These are phyloP conservation scores for Juglanconis sp. DNA, from an alignment of 2,329 filamentous ascomycete genomes.

Conservation along the genomic window DNA sequence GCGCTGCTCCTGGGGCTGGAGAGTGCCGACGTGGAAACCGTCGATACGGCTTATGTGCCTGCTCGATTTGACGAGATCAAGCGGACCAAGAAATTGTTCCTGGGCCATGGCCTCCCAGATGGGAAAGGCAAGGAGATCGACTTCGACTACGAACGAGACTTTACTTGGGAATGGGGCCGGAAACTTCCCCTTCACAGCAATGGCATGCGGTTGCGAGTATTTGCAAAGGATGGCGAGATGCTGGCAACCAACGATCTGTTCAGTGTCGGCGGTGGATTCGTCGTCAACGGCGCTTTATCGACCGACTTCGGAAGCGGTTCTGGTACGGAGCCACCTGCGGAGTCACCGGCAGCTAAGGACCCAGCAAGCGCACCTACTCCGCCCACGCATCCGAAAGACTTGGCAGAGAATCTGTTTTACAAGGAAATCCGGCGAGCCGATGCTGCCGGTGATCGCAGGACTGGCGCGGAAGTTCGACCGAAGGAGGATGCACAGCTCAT, in stretches of 20 bases:
- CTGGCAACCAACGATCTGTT: slow-evolving; percentile 49
- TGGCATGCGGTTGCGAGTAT: slow-evolving; percentile 50
- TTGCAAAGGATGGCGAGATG: slow-evolving; percentile 42
- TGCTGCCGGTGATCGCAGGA: slow-evolving; percentile 42
- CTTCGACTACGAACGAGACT: slow-evolving; percentile 48
- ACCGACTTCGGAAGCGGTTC: slow-evolving; percentile 27
- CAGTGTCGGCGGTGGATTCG: slow-evolving; percentile 50
- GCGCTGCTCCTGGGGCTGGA: slow-evolving; percentile 48
- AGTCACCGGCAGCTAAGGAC: slow-evolving; percentile 18
- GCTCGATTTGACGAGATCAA: slow-evolving; percentile 45
- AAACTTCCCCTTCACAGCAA: slow-evolving; percentile 52
- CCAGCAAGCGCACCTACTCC: not conserved
- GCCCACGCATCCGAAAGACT: slow-evolving; percentile 40
- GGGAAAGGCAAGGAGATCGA: slow-evolving; percentile 42
- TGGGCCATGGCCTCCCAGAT: slow-evolving; percentile 38
- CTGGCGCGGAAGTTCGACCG: slow-evolving; percentile 40
- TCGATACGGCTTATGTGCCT: slow-evolving; percentile 47
- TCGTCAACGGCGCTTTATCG: slow-evolving; percentile 48
- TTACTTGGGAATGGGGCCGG: slow-evolving; percentile 49
- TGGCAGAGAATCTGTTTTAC: slow-evolving; percentile 51
- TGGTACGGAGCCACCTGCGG: not conserved
- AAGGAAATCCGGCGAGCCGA: slow-evolving; percentile 47
- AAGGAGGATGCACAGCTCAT: slow-evolving; percentile 24
- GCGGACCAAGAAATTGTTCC: slow-evolving; percentile 38
- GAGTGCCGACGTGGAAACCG: slow-evolving; percentile 45